phyloP scores from a whole-genome alignment of 1,284 basidiomycete species.

The Erythrobasidium hasegawianum region DNA sequence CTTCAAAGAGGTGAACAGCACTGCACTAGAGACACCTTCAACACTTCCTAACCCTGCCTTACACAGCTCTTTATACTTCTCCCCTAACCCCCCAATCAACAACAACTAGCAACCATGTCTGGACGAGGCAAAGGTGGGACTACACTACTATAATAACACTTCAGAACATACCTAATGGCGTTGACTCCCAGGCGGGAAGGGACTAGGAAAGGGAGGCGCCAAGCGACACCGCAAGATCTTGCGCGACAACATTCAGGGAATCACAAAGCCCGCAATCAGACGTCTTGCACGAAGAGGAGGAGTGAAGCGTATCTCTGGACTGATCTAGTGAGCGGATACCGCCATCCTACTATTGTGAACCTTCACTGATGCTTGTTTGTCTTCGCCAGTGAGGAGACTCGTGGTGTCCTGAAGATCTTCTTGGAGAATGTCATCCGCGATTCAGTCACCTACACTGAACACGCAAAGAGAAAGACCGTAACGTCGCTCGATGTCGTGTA shows the following conservation, averaged over 20 bases:
- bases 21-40: not conserved
- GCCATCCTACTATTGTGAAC: too few species aligned
- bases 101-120: conserved; percentile 58
- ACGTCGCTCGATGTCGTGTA: conserved; percentile 88
- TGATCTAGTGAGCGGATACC: too few species aligned
- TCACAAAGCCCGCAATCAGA: conserved; percentile 85
- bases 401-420: conserved; percentile 73
- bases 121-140: conserved; percentile 77
- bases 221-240: conserved; percentile 65
- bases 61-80: conserved; percentile 17
- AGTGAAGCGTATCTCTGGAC: conserved; percentile 65
- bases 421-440: conserved; percentile 75
- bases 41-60: not conserved
- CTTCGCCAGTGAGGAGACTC: conserved; percentile 88
- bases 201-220: conserved; percentile 69
- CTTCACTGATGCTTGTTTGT: too few species aligned
- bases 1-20: not conserved
- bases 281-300: conserved; percentile 88
- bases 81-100: conserved; percentile 5
- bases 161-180: too few species aligned
- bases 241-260: conserved; percentile 71
- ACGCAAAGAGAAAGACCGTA: conserved; percentile 86
- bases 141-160: too few species aligned
- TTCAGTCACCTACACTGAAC: conserved; percentile 66
- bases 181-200: too few species aligned